phyloP scores from a whole-genome alignment of 768 basidiomycete species.

The Postia placenta region DNA sequence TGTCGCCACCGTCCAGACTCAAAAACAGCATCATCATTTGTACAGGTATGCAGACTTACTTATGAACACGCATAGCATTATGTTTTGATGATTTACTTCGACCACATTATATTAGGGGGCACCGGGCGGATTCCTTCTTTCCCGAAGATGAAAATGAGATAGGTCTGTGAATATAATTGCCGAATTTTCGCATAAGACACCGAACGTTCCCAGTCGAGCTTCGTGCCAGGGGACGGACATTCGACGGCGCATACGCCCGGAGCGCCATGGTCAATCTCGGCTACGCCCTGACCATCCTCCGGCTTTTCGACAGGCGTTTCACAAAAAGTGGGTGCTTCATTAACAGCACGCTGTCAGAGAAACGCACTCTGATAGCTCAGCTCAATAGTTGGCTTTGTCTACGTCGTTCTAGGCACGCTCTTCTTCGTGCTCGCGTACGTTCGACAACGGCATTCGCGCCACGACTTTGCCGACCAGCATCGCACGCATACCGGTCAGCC shows the following conservation, averaged over 20 bases:
- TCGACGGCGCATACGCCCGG: constrained; percentile 76
- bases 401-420: constrained; percentile 53
- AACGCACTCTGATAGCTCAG: no score
- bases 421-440: constrained; percentile 54
- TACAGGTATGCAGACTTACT: neutral
- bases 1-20: no score
- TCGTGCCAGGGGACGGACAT: constrained; percentile 75
- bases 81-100: neutral
- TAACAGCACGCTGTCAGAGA: no score
- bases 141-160: constrained; percentile 29
- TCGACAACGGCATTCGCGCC: constrained; percentile 58
- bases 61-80: neutral
- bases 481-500: constrained; percentile 10
- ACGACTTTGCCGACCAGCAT: constrained; percentile 68
- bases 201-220: constrained; percentile 45
- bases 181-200: neutral
- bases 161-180: constrained; percentile 9
- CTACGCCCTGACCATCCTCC: constrained; percentile 66
- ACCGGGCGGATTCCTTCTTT: constrained; percentile 26
- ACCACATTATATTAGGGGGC: constrained; percentile 18
- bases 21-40: neutral
- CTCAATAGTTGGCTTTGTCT: constrained; percentile 50
- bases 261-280: constrained; percentile 71
- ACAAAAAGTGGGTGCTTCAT: constrained; percentile 64
- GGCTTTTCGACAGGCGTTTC: constrained; percentile 74